Conservation (phyloP, 768 basidiomycete species). For the Lactarius indigo region DNA sequence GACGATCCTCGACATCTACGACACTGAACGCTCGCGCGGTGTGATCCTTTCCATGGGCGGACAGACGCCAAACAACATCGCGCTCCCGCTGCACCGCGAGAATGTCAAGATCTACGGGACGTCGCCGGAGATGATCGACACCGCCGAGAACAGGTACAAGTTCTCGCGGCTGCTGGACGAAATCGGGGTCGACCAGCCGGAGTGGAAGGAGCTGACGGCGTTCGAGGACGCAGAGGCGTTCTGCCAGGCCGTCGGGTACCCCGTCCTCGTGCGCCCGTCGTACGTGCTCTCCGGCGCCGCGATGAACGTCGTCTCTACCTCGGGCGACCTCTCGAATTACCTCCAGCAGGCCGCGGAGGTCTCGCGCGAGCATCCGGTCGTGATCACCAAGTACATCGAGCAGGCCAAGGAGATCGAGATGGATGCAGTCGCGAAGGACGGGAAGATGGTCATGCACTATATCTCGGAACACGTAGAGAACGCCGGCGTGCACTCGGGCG, state of each 20-base stretch:
- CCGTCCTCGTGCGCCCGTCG: slow-evolving; percentile 94
- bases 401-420: slow-evolving; percentile 99
- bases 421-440: slow-evolving; percentile 97
- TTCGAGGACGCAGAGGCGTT: slow-evolving; percentile 84
- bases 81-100: slow-evolving; percentile 90
- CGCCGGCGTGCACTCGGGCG: slow-evolving; percentile 97
- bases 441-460: slow-evolving; percentile 99
- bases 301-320: slow-evolving; percentile 98
- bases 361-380: slow-evolving; percentile 93
- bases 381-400: slow-evolving; percentile 99
- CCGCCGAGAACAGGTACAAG: slow-evolving; percentile 98
- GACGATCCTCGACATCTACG: slow-evolving; percentile 95
- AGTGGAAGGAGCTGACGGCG: slow-evolving; percentile 95
- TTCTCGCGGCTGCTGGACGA: slow-evolving; percentile 97
- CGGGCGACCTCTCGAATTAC: slow-evolving; percentile 87
- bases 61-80: slow-evolving; percentile 98
- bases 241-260: slow-evolving; percentile 91
- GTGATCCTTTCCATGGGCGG: slow-evolving; percentile 98
- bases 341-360: slow-evolving; percentile 94
- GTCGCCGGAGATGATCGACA: slow-evolving; percentile 99
- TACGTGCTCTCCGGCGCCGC: slow-evolving; percentile 99
- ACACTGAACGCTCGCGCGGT: slow-evolving; percentile 81
- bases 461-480: slow-evolving; percentile 99
- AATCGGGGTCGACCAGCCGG: slow-evolving; percentile 97
- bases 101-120: slow-evolving; percentile 99